phyloP scores from a whole-genome alignment of 2,329 filamentous ascomycete species.

The Fusarium poae region DNA sequence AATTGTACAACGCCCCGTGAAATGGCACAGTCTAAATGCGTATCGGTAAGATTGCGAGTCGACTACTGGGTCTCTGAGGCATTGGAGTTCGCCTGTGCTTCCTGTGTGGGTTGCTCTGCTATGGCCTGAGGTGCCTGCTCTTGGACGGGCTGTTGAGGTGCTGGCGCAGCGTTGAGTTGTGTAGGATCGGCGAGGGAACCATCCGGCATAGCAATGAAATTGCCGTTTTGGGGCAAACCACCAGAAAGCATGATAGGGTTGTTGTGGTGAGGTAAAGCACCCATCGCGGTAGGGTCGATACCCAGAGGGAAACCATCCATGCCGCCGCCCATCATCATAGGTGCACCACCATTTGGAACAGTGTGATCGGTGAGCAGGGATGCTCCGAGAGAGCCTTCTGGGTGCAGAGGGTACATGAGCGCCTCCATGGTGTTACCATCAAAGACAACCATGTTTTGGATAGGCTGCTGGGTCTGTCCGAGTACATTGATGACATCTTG shows the following conservation, averaged over 20 bases:
- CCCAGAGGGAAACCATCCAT: conserved; percentile 45
- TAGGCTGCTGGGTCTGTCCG: conserved; percentile 89
- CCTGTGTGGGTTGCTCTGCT: conserved; percentile 32
- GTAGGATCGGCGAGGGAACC: conserved; percentile 28
- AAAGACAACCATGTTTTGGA: conserved; percentile 95
- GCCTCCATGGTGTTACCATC: conserved; percentile 86
- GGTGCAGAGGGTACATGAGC: conserved; percentile 85
- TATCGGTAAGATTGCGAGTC: conserved; percentile 1
- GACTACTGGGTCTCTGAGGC: conserved; percentile 18
- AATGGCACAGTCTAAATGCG: conserved; percentile 5
- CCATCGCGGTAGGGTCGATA: conserved; percentile 43
- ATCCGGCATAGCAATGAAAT: conserved; percentile 35
- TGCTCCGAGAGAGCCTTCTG: conserved; percentile 68
- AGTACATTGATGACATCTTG: conserved; percentile 98
- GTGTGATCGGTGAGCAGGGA: conserved; percentile 57
- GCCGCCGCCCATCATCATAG: conserved; percentile 43
- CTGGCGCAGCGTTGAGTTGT: conserved; percentile 26
- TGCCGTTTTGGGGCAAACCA: conserved; percentile 32
- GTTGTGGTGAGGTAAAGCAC: conserved; percentile 44
- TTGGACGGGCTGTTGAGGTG: conserved; percentile 20
- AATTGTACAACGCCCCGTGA: conserved; percentile 15
- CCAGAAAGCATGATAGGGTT: conserved; percentile 45
- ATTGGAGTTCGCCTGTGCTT: conserved; percentile 12
- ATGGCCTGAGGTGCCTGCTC: conserved; percentile 15
- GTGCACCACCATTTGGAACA: conserved; percentile 43